Conservation (phyloP, 2,329 filamentous ascomycete genomes). For the Diaporthe batatas region DNA sequence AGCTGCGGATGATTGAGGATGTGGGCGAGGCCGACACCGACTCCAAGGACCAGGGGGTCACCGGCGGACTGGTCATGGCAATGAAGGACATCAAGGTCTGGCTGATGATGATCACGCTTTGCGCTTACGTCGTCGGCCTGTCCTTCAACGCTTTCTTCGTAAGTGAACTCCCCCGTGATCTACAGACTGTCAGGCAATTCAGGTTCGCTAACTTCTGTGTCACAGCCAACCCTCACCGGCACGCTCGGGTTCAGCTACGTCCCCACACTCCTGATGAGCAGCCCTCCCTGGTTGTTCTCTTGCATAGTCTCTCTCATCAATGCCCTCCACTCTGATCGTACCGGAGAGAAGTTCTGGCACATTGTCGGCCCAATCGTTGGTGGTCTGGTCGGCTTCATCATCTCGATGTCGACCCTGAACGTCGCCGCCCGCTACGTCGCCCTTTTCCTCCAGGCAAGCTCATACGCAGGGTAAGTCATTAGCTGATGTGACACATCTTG, state of each 20-base stretch:
- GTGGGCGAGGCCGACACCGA: conserved; percentile 69
- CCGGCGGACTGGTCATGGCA: conserved; percentile 69
- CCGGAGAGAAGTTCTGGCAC: conserved; percentile 72
- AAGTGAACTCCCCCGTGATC: conserved; percentile 42
- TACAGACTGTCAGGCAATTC: too few relatives aligned
- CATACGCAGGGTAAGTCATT: conserved; percentile 62
- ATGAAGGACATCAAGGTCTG: conserved; percentile 73
- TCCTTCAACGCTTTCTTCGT: conserved; percentile 72
- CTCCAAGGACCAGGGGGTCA: conserved; percentile 61
- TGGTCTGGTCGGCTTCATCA: conserved; percentile 70
- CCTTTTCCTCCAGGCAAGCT: conserved; percentile 69
- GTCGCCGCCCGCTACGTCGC: conserved; percentile 70
- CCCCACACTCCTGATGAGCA: conserved; percentile 67
- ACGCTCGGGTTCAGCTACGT: conserved; percentile 67
- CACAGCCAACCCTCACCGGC: conserved; percentile 62
- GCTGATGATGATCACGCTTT: conserved; percentile 73
- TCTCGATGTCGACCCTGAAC: conserved; percentile 70
- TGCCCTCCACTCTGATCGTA: conserved; percentile 68
- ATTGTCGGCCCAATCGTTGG: conserved; percentile 65
- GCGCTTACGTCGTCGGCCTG: conserved; percentile 70
- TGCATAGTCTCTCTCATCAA: conserved; percentile 68
- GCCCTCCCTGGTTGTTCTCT: conserved; percentile 71
- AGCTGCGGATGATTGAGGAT: conserved; percentile 69
- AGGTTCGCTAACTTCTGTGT: background rate
- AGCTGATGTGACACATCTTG: conserved; percentile 56